Evolutionary conservation across 2,329 filamentous ascomycete species (phyloP).

Genomic region (Atkinsonella hypoxylon): DNA sequence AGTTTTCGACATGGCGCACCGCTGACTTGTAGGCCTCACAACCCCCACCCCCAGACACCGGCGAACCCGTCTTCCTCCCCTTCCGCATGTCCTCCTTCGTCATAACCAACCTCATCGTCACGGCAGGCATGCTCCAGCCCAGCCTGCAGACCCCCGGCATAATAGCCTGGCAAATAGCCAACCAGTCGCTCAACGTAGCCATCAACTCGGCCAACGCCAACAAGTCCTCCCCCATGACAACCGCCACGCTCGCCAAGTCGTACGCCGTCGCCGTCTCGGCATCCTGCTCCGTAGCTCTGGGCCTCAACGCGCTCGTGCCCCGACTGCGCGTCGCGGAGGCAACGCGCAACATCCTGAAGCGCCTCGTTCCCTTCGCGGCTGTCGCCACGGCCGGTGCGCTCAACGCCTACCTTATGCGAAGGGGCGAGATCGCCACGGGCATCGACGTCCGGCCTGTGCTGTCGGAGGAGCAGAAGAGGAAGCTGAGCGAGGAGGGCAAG

Average conservation of each 20-base stretch:
- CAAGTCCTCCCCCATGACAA: slow-evolving; percentile 84
- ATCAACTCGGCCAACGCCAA: slow-evolving; percentile 98
- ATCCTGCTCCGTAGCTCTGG: slow-evolving; percentile 85
- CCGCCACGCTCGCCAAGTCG: slow-evolving; percentile 70
- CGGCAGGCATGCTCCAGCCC: slow-evolving; percentile 92
- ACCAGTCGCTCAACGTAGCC: slow-evolving; percentile 95
- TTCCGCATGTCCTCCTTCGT: slow-evolving; percentile 98
- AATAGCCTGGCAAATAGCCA: slow-evolving; percentile 86
- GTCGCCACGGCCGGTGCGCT: slow-evolving; percentile 83
- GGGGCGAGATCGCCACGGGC: slow-evolving; percentile 84
- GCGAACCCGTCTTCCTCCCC: slow-evolving; percentile 79
- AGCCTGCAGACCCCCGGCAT: slow-evolving; percentile 72
- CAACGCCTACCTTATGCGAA: slow-evolving; percentile 96
- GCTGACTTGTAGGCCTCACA: no score
- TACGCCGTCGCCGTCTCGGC: slow-evolving; percentile 87
- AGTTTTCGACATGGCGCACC: no score
- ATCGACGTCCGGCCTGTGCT: slow-evolving; percentile 87
- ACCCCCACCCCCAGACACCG: slow-evolving; percentile 64
- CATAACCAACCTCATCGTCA: slow-evolving; percentile 85
- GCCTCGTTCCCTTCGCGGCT: slow-evolving; percentile 92
- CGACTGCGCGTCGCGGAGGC: slow-evolving; percentile 68
- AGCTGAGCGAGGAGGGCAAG: slow-evolving; percentile 43
- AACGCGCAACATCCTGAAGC: slow-evolving; percentile 62
- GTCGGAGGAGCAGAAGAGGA: slow-evolving; percentile 53
- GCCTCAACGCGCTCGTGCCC: slow-evolving; percentile 81